Conservation (phyloP, 495 filamentous ascomycete genomes). For the Penicillium flavigenum region DNA sequence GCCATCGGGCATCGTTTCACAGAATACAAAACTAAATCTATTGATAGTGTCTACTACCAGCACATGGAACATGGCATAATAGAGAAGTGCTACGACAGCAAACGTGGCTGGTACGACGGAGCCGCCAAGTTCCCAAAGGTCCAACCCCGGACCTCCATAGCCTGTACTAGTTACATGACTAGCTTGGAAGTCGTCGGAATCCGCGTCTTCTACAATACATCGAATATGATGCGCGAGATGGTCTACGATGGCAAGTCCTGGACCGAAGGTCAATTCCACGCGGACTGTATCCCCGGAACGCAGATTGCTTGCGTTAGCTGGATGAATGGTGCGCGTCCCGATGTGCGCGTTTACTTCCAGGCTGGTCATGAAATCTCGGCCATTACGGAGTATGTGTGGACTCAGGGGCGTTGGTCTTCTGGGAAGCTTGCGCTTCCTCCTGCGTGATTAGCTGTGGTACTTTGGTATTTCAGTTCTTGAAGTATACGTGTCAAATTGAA, state of each 20-base stretch:
- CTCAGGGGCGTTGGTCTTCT: constrained; percentile 10
- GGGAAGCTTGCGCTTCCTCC: constrained; percentile 18
- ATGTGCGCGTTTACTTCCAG: constrained; percentile 23
- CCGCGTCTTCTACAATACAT: constrained; percentile 14
- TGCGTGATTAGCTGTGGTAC: constrained; percentile 7
- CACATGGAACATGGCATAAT: neutral
- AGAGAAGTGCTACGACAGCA: constrained; percentile 16
- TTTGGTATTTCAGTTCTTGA: neutral
- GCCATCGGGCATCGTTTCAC: constrained; percentile 5
- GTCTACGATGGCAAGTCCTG: constrained; percentile 10
- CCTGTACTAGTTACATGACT: constrained; percentile 16
- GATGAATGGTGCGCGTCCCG: constrained; percentile 7
- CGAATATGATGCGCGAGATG: constrained; percentile 11
- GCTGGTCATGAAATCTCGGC: constrained; percentile 20
- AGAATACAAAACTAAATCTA: too few species aligned
- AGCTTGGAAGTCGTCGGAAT: constrained; percentile 4
- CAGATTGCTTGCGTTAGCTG: constrained; percentile 17
- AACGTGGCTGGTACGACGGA: constrained; percentile 24
- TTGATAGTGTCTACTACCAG: too few species aligned
- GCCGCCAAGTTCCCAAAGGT: constrained; percentile 2
- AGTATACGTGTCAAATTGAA: neutral
- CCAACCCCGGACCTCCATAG: constrained; percentile 9
- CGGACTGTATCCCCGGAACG: constrained; percentile 16
- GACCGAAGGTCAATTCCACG: constrained; percentile 10
- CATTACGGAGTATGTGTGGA: constrained; percentile 17